Conservation (phyloP, 1,284 basidiomycete species). For the Sanghuangporus sanghuang region DNA sequence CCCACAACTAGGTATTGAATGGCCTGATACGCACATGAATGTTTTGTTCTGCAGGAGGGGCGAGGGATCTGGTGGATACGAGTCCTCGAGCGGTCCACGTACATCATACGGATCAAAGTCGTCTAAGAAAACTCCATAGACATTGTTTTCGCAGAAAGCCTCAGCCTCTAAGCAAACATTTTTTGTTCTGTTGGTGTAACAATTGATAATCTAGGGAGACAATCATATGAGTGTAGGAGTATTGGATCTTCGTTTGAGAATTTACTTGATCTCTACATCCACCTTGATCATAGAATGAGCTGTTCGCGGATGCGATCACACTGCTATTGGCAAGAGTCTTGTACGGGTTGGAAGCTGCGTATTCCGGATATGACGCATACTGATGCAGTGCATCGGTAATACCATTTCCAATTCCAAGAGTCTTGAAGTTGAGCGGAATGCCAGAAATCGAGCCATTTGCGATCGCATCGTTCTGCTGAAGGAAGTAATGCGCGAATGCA, state of each 20-base stretch:
- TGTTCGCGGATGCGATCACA: conserved; percentile 37
- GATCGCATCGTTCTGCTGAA: conserved; percentile 57
- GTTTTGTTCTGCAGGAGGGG: conserved; percentile 33
- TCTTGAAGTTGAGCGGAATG: conserved; percentile 52
- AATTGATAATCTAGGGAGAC: conserved; percentile 40
- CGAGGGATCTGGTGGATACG: conserved; percentile 48
- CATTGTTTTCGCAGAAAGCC: conserved; percentile 47
- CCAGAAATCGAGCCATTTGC: conserved; percentile 43
- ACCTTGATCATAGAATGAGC: conserved; percentile 36
- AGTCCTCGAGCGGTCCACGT: conserved; percentile 40
- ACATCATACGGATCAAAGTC: conserved; percentile 50
- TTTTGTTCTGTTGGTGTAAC: conserved; percentile 42
- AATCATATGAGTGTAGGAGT: background rate
- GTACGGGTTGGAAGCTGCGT: conserved; percentile 53
- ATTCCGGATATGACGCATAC: conserved; percentile 51
- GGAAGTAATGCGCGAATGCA: conserved; percentile 53
- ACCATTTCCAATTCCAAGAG: conserved; percentile 58
- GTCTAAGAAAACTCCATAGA: conserved; percentile 45
- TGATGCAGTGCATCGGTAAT: conserved; percentile 56
- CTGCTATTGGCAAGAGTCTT: conserved; percentile 42
- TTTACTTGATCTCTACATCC: conserved; percentile 46
- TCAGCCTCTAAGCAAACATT: conserved; percentile 49
- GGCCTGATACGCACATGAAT: conserved; percentile 21
- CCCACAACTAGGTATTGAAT: background rate
- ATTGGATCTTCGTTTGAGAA: background rate